Evolutionary conservation across 2,329 filamentous ascomycete species (phyloP), one percentile per base, ranked within the genome.

Genomic region (Neobulgaria alba): DNA sequence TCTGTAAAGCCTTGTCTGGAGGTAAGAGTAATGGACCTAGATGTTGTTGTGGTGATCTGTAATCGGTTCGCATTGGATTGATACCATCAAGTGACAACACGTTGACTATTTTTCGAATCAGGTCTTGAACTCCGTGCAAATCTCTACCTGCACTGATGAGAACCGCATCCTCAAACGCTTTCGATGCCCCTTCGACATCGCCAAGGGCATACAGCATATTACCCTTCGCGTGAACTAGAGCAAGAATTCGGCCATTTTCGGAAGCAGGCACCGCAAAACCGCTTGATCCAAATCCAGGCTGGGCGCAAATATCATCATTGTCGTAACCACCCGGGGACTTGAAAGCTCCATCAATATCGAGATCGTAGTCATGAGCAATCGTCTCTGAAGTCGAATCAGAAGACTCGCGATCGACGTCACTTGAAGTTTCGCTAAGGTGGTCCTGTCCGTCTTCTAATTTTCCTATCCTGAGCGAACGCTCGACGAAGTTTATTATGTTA

Each of bases 181-280:
- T 77, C 1, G 90, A 88, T 31, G 92, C 92, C 30, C 73, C 77
- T 29, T 73, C 69, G 49, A 92, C 84, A 50, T 95, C 82, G 33
- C 90, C 90, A 20, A 93, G 67, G 18, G 85, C 79, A 63, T 98
- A 98, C 2, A 96, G 71, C 82, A 96, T 93, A 48, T 96, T 96
- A n/a, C 90, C 92, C 62, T 96, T 98, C 15, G 90, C 89, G 63
- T 98, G 92, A 30, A 96, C 79, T 12, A 98, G 72, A n/a, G 88
- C 85, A 33, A 98, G 73, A 56, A 98, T 87, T 45, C 92, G 78
- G 7, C 90, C 92, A 58, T 95, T 96, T 52, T 98, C 92, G 32
- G 75, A 78, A 2, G 82, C 88, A 4, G 88, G 75, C 32, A 98
- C 80, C 10, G 79, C 75, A 61, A 94, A 96, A 12, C 88, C 89